Evolutionary conservation across 345 rosid genomes (phyloP).

Genomic region (Trapa bicornis): DNA sequence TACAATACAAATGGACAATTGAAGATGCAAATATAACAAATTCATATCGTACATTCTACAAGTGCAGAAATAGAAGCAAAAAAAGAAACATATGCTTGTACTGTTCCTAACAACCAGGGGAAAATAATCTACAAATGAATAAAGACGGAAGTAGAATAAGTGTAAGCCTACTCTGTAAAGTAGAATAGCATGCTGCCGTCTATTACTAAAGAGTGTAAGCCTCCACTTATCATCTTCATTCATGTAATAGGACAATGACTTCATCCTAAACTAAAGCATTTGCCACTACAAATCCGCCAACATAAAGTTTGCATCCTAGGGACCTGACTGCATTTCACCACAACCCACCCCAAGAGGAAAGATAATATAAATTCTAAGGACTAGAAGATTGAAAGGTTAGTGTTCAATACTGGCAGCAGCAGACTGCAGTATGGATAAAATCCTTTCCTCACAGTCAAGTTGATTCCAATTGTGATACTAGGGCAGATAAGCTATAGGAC

Average conservation of each 20-base stretch:
- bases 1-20: no score
- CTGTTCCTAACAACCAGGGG: no score
- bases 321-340: background rate
- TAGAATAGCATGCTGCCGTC: no score
- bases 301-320: background rate
- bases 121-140: no score
- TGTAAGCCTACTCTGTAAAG: no score
- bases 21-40: no score
- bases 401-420: background rate
- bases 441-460: background rate
- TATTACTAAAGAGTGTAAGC: background rate
- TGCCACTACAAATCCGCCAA: background rate
- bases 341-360: background rate
- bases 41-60: no score
- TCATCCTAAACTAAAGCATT: background rate
- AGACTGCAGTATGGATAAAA: background rate
- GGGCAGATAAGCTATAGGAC: background rate
- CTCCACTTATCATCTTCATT: background rate
- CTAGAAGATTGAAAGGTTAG: background rate
- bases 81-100: no score
- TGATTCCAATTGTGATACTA: background rate
- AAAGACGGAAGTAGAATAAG: no score
- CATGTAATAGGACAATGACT: background rate
- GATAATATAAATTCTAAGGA: background rate
- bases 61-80: no score